These are phyloP conservation scores for Phialophora chinensis DNA, from an alignment of 2,329 filamentous ascomycete species.

Conservation along the genomic window DNA sequence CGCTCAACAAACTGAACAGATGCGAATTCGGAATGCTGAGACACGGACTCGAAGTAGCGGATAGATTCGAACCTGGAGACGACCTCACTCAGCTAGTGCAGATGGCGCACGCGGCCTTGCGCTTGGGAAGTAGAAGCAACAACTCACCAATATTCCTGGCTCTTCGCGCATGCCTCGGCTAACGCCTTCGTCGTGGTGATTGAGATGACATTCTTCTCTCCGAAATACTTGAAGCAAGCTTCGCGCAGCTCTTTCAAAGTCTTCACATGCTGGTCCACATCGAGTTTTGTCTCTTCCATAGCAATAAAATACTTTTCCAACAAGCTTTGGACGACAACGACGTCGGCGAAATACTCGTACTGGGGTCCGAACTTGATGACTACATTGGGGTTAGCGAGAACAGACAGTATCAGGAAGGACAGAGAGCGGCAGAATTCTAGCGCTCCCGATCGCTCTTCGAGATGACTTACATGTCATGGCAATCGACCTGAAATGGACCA, in stretches of 20 bases:
- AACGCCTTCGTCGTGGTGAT: constrained; percentile 46
- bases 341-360: constrained; percentile 45
- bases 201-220: constrained; percentile 40
- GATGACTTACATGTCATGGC: constrained; percentile 43
- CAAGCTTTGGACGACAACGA: constrained; percentile 44
- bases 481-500: constrained; percentile 45
- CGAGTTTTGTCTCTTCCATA: constrained; percentile 45
- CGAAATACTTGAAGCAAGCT: constrained; percentile 46
- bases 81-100: neutral
- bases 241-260: constrained; percentile 45
- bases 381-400: neutral
- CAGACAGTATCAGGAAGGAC: neutral
- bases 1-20: constrained; percentile 20
- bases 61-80: constrained; percentile 23
- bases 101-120: neutral
- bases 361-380: constrained; percentile 45
- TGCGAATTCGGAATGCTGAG: constrained; percentile 15
- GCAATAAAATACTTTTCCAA: constrained; percentile 47
- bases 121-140: neutral
- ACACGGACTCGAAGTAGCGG: constrained; percentile 22
- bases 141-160: constrained; percentile 30
- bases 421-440: neutral
- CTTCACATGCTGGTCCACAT: constrained; percentile 45
- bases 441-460: neutral
- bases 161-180: constrained; percentile 42